Base-by-base conservation (phyloP, 352 stramenopile species). In the Pythium periplocum region DNA sequence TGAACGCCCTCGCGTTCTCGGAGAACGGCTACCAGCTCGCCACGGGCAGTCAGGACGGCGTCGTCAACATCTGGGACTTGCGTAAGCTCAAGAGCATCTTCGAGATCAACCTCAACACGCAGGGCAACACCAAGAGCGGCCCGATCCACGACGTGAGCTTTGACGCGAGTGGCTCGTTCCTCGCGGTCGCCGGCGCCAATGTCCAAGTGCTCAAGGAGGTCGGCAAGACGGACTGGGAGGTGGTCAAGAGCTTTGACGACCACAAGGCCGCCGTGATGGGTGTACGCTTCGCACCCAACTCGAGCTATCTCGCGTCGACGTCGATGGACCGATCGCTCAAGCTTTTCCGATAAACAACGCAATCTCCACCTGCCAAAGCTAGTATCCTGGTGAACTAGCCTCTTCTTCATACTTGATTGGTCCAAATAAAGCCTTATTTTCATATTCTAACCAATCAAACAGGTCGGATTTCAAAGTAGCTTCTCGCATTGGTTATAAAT, bases 1-100 rank as follows among this genome's bases (percentile, higher is more conserved):
- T 98, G 17, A 75, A 72, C 34, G 64, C 70, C 38, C 68, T 99
- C 34, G 66, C 70, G 45, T 97, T 98, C 65, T 98, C 88, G 4
- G 93, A 98, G 66, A 98, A 98, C 62, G 96, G 96, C 32, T 98
- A 98, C 66, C 78, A 98, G 46, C 66, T 99, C 35, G 93, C 87
- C 1, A 90, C 87, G 10, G 85, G 78, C 12, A 76, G 73, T 31
- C 64, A 78, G 32, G 85, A 95, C 37, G 91, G 88, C 7, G 55
- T 82, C 26, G 76, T 98, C 41, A 77, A 83, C 53, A 70, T 98
- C 30, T 98, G 92, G 93, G 96, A 99, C 67, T 68, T 99, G 57
- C 87, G 93, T 48, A 97, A 95, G 66, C 77, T 89, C 40, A 86
- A 86, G 57, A 92, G 71, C 58, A 80, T 95, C 47, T 73, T 71